Conservation (phyloP, 2,329 filamentous ascomycete species). For the Colletotrichum sp. region DNA sequence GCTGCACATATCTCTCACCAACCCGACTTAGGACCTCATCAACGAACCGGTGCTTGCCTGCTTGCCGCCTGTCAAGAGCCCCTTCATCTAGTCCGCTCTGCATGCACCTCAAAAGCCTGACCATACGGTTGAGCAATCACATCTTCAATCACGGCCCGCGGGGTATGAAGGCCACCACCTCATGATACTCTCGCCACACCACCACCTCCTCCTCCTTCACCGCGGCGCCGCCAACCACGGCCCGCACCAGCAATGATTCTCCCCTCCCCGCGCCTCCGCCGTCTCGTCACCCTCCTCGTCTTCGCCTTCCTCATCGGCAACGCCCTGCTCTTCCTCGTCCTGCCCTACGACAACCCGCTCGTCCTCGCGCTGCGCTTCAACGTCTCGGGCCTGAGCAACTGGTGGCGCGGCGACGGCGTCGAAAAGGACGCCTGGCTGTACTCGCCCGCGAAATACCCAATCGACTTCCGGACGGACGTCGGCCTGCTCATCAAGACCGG, state of each 20-base stretch:
- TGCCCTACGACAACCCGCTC: conserved; percentile 21
- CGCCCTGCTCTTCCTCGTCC: conserved; percentile 4
- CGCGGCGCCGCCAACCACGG: neutral
- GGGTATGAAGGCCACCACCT: neutral
- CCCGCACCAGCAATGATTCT: neutral
- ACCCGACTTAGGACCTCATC: neutral
- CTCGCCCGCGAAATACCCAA: conserved; percentile 40
- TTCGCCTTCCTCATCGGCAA: conserved; percentile 8
- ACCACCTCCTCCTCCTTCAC: neutral
- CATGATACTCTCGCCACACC: neutral
- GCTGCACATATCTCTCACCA: neutral
- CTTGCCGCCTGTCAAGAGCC: neutral
- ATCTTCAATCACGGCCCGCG: neutral
- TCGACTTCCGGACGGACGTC: conserved; percentile 52
- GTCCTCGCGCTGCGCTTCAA: conserved; percentile 23
- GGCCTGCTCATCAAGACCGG: conserved; percentile 61
- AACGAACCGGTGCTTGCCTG: neutral
- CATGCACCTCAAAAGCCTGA: neutral
- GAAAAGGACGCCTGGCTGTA: conserved; percentile 48
- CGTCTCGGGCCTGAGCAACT: conserved; percentile 31
- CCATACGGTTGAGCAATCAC: neutral
- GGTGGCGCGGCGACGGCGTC: conserved; percentile 30
- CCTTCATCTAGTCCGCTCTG: too few relatives aligned
- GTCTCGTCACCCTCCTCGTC: neutral
- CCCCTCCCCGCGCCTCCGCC: conserved; percentile 1